These are phyloP conservation scores for Vigna trinervia DNA, from an alignment of 306 rosid species.

Conservation along the genomic window DNA sequence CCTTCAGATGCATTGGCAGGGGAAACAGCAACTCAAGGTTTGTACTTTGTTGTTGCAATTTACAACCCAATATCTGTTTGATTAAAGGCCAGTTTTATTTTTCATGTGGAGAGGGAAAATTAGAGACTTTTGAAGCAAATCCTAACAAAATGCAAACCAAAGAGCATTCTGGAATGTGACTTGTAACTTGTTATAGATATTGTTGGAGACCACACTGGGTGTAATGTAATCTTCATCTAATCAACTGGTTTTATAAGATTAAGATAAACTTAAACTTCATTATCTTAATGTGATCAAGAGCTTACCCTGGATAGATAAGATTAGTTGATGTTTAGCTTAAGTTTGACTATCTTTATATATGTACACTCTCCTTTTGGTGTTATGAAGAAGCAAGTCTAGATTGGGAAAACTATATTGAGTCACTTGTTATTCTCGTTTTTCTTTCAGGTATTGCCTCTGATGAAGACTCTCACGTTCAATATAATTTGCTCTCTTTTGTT, in stretches of 20 bases:
- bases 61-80: neutral
- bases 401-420: neutral
- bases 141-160: neutral
- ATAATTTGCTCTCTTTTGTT: conserved; percentile 71
- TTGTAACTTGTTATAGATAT: neutral
- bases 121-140: neutral
- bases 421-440: neutral
- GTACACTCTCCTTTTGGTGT: neutral
- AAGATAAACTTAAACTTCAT: no score
- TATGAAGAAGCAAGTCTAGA: neutral
- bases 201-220: no score
- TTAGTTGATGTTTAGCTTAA: no score
- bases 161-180: neutral
- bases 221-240: no score
- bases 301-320: no score
- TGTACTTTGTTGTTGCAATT: conserved; percentile 11
- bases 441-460: conserved; percentile 68
- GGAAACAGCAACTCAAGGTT: conserved; percentile 62
- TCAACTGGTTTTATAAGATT: no score
- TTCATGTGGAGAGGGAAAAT: no score
- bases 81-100: neutral
- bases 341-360: no score
- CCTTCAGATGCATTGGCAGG: conserved; percentile 75
- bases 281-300: no score
- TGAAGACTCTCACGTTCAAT: conserved; percentile 82